Evolutionary conservation across 1,139 yeast genomes (phyloP), one percentile per base, ranked within the genome.

Genomic region (Taiozyma sp.): DNA sequence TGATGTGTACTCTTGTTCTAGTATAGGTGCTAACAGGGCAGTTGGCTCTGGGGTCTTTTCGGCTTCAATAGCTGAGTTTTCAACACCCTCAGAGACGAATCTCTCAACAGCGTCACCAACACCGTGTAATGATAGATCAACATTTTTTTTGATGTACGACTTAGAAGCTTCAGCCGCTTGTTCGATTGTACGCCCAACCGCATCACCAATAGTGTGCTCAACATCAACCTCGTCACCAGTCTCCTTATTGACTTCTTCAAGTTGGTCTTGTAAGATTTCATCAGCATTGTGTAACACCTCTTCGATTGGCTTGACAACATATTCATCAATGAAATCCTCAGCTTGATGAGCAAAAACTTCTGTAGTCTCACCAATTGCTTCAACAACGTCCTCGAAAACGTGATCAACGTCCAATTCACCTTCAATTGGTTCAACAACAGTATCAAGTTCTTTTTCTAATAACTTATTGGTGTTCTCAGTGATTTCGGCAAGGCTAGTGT

Each of bases 181-280:
- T 16, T 26, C 13, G 6, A 19, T 9, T 3, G 28, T 8, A 13
- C 10, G n/a, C n/a, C 24, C 22, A 13, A 8, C 42, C 16, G 32
- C 34, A 13, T 48, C 51, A 16, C 19, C 14, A 8, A 45, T 24
- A 6, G 46, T 34, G 10, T 42, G 46, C 13, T 48, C 50, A 24
- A 42, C 46, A 21, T 46, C 44, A 16, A 47, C 32, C 29, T 37
- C 44, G 35, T 40, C 45, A 8, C 45, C 47, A 16, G 46, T 39
- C 19, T 42, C 48, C 28, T 42, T 44, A 16, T 24, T 43, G 32
- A 34, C 43, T 16, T 41, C 48, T n/a, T 43, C 48, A 2, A 34
- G 7, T 10, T 46, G 35, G 11, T 42, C 42, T 6, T 22, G 8
- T 13, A 16, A 16, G 34, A 9, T 13, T 4, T 39, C 28, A n/a